Percentiles rank a stretch among this genome's conserved stretches.
Conservation (phyloP, 768 basidiomycete species). For the Harrya chromipes region DNA sequence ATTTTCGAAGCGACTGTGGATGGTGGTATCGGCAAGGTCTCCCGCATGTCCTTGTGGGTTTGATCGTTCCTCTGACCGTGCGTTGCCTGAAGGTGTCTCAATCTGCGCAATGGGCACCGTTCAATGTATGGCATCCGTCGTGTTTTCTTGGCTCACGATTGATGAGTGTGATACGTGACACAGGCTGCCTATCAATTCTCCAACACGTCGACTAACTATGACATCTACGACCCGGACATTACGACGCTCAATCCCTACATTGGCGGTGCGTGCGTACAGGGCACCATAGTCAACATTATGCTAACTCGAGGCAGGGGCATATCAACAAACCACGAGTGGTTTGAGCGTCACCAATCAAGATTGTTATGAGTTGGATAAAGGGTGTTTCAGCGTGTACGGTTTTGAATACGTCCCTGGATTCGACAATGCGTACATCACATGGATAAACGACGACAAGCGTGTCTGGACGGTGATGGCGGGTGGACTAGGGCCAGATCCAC, state of each 20-base stretch:
- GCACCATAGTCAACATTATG: neutral
- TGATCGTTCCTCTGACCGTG: constrained; percentile 7
- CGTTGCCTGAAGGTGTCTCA: constrained; percentile 44
- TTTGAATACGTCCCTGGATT: constrained; percentile 53
- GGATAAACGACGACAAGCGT: constrained; percentile 55
- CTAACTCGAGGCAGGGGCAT: constrained; percentile 26
- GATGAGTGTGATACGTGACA: neutral
- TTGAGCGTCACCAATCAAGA: constrained; percentile 37
- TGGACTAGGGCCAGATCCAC: constrained; percentile 49
- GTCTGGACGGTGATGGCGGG: constrained; percentile 55
- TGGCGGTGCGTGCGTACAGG: constrained; percentile 38
- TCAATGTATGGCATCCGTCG: constrained; percentile 24
- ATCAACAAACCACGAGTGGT: constrained; percentile 41
- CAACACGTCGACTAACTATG: constrained; percentile 34
- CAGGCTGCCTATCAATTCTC: constrained; percentile 44
- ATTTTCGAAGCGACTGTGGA: constrained; percentile 50
- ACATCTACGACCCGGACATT: constrained; percentile 36
- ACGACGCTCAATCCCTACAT: constrained; percentile 42
- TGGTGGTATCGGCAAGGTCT: constrained; percentile 33
- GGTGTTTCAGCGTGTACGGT: constrained; percentile 48
- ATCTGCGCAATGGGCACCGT: constrained; percentile 46
- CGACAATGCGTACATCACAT: constrained; percentile 60
- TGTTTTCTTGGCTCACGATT: neutral
- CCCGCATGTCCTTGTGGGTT: constrained; percentile 5
- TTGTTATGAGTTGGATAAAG: constrained; percentile 42